Percentiles rank a stretch among this genome's conserved stretches.
Evolutionary conservation across 768 basidiomycete species (phyloP).

Genomic region (Mycena maculata): DNA sequence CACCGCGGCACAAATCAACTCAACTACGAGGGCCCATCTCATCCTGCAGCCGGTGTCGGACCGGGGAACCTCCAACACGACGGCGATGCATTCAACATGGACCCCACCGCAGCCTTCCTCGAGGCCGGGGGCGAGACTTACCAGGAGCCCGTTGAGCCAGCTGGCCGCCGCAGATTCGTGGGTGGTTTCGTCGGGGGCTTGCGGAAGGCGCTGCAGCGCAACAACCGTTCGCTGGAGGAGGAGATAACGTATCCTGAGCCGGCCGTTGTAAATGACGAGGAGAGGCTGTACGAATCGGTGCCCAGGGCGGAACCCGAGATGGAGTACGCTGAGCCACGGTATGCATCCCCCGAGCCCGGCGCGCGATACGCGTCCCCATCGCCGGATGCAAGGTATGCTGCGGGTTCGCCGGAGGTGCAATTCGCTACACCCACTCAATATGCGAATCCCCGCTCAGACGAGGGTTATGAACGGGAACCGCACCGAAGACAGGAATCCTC

Average conservation of each 20-base stretch:
- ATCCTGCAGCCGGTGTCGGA: background rate
- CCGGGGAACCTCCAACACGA: constrained; percentile 22
- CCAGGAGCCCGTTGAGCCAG: constrained; percentile 21
- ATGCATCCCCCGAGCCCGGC: background rate
- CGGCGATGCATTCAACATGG: constrained; percentile 19
- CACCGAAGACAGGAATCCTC: constrained; percentile 36
- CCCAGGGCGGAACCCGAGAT: constrained; percentile 17
- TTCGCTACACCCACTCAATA: constrained; percentile 3
- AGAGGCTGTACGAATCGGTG: constrained; percentile 26
- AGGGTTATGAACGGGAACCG: constrained; percentile 17
- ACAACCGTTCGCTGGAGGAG: constrained; percentile 25
- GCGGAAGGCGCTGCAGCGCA: constrained; percentile 43
- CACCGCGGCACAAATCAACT: constrained; percentile 6
- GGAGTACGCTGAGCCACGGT: constrained; percentile 1
- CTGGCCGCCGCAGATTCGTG: constrained; percentile 43
- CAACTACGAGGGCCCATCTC: constrained; percentile 16
- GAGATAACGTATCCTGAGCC: constrained; percentile 20
- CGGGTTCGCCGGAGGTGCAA: constrained; percentile 2
- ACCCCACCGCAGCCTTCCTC: constrained; percentile 14
- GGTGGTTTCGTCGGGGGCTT: constrained; percentile 48
- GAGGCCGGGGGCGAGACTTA: constrained; percentile 28
- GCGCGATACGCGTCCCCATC: constrained; percentile 5
- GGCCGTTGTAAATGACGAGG: constrained; percentile 28
- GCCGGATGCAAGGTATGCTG: background rate
- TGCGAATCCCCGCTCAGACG: background rate